A percentile compares a stretch with the other conserved stretches of the same genome.
These are phyloP conservation scores for Poa annua DNA, from an alignment of 176 grass and related monocot genomes.

Conservation along the genomic window DNA sequence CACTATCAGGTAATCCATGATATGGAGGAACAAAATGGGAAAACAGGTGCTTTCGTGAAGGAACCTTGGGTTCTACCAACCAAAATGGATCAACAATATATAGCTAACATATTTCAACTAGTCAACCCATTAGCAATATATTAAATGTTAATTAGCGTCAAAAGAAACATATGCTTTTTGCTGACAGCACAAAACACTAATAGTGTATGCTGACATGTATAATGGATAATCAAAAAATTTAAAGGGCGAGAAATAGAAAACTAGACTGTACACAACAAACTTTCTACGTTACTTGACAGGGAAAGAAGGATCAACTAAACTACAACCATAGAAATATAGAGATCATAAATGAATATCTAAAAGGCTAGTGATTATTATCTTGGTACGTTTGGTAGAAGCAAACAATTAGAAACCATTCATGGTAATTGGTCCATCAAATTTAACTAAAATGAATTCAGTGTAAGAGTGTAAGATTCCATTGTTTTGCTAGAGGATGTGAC, in stretches of 20 bases:
- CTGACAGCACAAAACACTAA: conserved; percentile 40
- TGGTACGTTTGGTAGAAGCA: conserved; percentile 3
- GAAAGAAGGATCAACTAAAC: conserved; percentile 10
- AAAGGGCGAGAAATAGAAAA: background rate
- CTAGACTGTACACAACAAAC: background rate
- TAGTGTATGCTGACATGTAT: background rate
- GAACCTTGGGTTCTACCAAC: background rate
- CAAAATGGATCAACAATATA: conserved; percentile 15
- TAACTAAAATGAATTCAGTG: background rate
- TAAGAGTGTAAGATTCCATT: conserved; percentile 21
- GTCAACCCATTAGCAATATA: conserved; percentile 39
- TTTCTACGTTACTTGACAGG: conserved; percentile 7
- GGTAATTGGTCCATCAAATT: background rate
- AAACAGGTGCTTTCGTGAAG: background rate
- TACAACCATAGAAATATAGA: background rate
- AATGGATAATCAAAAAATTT: background rate
- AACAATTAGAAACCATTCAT: conserved; percentile 25
- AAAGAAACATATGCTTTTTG: conserved; percentile 8
- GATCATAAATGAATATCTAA: background rate
- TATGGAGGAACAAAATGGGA: background rate
- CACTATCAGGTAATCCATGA: background rate
- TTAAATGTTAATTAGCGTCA: background rate
- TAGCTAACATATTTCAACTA: conserved; percentile 6
- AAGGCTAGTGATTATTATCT: background rate
- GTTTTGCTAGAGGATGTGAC: conserved; percentile 39